phyloP scores from a whole-genome alignment of 495 filamentous ascomycete species.

The Saxophila tyrrhenica region DNA sequence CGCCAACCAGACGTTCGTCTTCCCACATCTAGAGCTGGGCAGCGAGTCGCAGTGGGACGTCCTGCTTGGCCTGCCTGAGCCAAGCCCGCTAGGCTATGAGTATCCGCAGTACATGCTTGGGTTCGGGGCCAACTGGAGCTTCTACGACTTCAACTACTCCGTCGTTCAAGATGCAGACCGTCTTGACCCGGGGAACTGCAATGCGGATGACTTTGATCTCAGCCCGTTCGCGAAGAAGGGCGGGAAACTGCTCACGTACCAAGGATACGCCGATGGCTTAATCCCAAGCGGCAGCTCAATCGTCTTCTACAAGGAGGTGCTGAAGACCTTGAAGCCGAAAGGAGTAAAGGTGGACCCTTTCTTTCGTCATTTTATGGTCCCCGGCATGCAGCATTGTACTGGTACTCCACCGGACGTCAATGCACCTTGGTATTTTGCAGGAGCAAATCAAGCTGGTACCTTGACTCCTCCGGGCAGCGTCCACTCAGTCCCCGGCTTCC shows the following conservation, averaged over 20 bases:
- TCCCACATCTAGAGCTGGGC: slow-evolving; percentile 28
- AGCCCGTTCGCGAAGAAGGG: slow-evolving; percentile 18
- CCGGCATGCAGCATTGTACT: slow-evolving; percentile 44
- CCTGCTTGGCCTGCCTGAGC: slow-evolving; percentile 8
- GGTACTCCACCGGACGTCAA: slow-evolving; percentile 20
- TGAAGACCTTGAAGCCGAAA: slow-evolving; percentile 33
- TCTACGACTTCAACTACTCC: slow-evolving; percentile 34
- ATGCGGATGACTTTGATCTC: slow-evolving; percentile 37
- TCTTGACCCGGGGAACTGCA: slow-evolving; percentile 25
- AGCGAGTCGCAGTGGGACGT: slow-evolving; percentile 7
- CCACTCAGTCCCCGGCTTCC: neutral
- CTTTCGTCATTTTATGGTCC: slow-evolving; percentile 49
- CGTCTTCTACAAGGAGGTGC: slow-evolving; percentile 32
- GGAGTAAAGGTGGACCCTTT: slow-evolving; percentile 40
- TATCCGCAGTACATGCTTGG: slow-evolving; percentile 6
- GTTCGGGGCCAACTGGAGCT: slow-evolving; percentile 29
- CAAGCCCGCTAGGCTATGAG: neutral
- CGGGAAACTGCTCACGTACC: slow-evolving; percentile 26
- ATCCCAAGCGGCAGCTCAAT: slow-evolving; percentile 21
- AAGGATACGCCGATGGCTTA: slow-evolving; percentile 23
- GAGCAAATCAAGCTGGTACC: slow-evolving; percentile 37
- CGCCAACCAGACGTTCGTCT: slow-evolving; percentile 24
- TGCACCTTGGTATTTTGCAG: slow-evolving; percentile 34
- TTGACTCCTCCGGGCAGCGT: slow-evolving; percentile 35
- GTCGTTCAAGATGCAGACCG: slow-evolving; percentile 31